These are phyloP conservation scores for Tricholoma flavovirens DNA, from an alignment of 768 basidiomycete species.

Conservation along the genomic window DNA sequence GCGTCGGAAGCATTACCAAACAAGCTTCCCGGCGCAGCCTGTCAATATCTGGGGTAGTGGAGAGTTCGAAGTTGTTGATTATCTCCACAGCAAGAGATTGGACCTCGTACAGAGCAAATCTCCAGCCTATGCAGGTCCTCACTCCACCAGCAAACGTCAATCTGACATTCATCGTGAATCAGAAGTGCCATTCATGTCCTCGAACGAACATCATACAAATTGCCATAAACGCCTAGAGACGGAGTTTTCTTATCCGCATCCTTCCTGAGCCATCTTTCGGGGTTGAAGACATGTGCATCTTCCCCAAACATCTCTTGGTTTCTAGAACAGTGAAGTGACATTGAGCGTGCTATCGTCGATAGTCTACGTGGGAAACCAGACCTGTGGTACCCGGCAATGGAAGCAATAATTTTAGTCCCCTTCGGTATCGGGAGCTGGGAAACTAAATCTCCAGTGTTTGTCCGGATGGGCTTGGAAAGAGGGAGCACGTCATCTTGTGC, in stretches of 20 bases:
- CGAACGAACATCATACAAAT: slow-evolving; percentile 31
- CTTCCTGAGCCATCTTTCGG: slow-evolving; percentile 47
- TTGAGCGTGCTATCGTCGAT: background rate
- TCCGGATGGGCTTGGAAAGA: slow-evolving; percentile 46
- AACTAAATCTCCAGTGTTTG: slow-evolving; percentile 37
- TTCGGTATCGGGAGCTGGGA: slow-evolving; percentile 42
- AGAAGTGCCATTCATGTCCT: background rate
- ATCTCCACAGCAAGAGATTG: slow-evolving; percentile 54
- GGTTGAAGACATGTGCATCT: slow-evolving; percentile 50
- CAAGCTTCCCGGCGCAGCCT: slow-evolving; percentile 39
- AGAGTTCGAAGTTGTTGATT: slow-evolving; percentile 53
- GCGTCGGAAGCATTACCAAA: slow-evolving; percentile 42
- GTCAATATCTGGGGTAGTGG: slow-evolving; percentile 33
- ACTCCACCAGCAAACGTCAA: slow-evolving; percentile 45
- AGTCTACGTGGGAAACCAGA: slow-evolving; percentile 11
- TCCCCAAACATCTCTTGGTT: slow-evolving; percentile 49
- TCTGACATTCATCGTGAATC: slow-evolving; percentile 19
- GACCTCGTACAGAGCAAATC: slow-evolving; percentile 50
- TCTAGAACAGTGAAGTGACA: slow-evolving; percentile 17
- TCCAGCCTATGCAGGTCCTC: slow-evolving; percentile 44
- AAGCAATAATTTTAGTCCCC: slow-evolving; percentile 45
- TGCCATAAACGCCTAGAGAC: slow-evolving; percentile 40
- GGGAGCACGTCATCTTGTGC: slow-evolving; percentile 53
- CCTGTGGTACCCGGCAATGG: slow-evolving; percentile 54
- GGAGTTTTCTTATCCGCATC: slow-evolving; percentile 31